Evolutionary conservation across 371 early-diverging fungal genomes (phyloP).

Genomic region (Mucor piriformis): DNA sequence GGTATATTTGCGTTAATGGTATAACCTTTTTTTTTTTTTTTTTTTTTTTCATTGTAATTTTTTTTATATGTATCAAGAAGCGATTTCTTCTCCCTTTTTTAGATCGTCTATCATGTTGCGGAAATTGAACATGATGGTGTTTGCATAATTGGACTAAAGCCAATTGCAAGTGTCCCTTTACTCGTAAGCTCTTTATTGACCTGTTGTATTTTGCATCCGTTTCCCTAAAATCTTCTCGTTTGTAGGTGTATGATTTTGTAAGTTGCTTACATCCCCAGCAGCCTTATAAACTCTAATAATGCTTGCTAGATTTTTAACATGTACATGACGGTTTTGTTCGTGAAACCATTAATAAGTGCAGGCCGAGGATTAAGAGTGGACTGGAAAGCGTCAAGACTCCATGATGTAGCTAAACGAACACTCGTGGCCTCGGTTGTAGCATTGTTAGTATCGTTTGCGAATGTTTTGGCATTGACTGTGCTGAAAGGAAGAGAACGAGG

Average conservation of each 20-base stretch:
- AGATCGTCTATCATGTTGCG: conserved; percentile 48
- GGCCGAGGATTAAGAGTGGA: conserved; percentile 19
- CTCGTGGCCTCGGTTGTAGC: conserved; percentile 52
- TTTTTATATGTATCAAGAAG: neutral
- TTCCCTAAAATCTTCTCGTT: neutral
- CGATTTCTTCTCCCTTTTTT: too few relatives aligned
- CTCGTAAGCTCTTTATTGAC: conserved; percentile 28
- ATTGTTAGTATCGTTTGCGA: conserved; percentile 52
- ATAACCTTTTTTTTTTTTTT: neutral
- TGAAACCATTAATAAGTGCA: conserved; percentile 38
- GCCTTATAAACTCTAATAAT: too few relatives aligned
- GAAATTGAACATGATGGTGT: conserved; percentile 38
- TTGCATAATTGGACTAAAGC: conserved; percentile 54
- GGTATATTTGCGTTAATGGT: conserved; percentile 53
- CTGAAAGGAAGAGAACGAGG: conserved; percentile 55
- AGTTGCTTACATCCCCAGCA: too few relatives aligned
- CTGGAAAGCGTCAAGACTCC: conserved; percentile 42
- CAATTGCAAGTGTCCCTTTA: conserved; percentile 49
- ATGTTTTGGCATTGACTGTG: conserved; percentile 45
- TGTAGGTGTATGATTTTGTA: neutral
- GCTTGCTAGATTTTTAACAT: conserved; percentile 46
- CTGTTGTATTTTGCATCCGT: neutral
- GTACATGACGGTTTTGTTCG: conserved; percentile 54
- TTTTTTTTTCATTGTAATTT: neutral
- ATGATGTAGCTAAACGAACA: conserved; percentile 51